Conservation (phyloP, 1,139 yeast species). For the Nakaseomyces uthaithaninus region DNA sequence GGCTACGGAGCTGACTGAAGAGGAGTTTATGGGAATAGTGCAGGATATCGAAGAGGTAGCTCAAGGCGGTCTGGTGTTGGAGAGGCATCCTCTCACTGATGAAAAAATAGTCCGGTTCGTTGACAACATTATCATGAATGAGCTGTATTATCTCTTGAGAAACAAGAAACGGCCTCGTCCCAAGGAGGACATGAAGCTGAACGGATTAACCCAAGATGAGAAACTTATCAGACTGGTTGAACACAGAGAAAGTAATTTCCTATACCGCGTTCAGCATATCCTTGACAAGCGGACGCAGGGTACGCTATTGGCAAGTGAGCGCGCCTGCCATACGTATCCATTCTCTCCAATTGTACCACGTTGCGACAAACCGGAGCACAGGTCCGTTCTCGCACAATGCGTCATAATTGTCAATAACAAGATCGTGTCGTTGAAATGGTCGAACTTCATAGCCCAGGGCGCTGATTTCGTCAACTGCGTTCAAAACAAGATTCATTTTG, state of each 20-base stretch:
- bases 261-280: not conserved
- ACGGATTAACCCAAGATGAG: constrained; percentile 8
- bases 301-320: constrained; percentile 36
- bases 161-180: not conserved
- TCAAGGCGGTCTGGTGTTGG: constrained; percentile 1
- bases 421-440: constrained; percentile 24
- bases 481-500: constrained; percentile 46
- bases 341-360: constrained; percentile 43
- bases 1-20: not conserved
- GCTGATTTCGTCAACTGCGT: constrained; percentile 37
- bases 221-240: constrained; percentile 3
- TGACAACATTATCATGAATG: not conserved
- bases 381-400: constrained; percentile 23
- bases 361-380: constrained; percentile 45
- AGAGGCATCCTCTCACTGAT: not conserved
- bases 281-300: constrained; percentile 21
- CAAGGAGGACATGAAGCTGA: not conserved
- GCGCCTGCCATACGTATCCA: constrained; percentile 35
- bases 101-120: not conserved
- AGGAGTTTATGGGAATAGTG: not conserved
- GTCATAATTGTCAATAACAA: constrained; percentile 28
- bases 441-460: constrained; percentile 27
- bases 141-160: not conserved
- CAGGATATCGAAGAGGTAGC: constrained; percentile 7
- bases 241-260: not conserved